phyloP scores from a whole-genome alignment of 225 moss, liverwort and hornwort genomes.

The Pleurozium schreberi region DNA sequence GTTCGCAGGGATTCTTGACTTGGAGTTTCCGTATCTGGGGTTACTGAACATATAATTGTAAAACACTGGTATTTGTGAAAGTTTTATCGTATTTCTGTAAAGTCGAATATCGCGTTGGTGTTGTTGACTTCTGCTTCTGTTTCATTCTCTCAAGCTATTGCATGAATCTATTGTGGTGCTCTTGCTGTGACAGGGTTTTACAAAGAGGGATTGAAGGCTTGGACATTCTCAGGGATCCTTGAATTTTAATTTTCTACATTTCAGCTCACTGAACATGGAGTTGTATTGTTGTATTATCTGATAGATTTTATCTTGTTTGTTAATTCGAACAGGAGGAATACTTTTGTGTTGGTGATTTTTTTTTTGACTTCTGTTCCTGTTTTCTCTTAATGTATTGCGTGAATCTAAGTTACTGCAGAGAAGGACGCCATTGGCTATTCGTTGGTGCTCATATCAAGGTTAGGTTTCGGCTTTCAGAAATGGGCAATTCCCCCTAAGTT shows the following conservation, averaged over 20 bases:
- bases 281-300: neutral
- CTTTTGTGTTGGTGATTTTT: neutral
- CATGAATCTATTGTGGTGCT: neutral
- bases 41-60: neutral
- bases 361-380: neutral
- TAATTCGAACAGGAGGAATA: neutral
- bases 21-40: neutral
- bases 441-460: neutral
- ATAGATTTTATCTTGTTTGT: no score
- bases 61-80: neutral
- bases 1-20: neutral
- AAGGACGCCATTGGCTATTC: neutral
- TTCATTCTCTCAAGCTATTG: neutral
- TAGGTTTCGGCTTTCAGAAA: neutral
- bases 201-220: neutral
- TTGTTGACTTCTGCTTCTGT: neutral
- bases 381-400: neutral
- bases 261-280: neutral
- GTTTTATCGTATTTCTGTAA: no score
- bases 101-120: neutral
- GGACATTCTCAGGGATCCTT: neutral
- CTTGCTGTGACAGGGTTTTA: neutral
- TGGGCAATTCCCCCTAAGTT: neutral
- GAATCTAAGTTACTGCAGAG: neutral
- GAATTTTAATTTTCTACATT: neutral